Conservation (phyloP, 148 eudicot genomes). For the Nyssa sinensis region DNA sequence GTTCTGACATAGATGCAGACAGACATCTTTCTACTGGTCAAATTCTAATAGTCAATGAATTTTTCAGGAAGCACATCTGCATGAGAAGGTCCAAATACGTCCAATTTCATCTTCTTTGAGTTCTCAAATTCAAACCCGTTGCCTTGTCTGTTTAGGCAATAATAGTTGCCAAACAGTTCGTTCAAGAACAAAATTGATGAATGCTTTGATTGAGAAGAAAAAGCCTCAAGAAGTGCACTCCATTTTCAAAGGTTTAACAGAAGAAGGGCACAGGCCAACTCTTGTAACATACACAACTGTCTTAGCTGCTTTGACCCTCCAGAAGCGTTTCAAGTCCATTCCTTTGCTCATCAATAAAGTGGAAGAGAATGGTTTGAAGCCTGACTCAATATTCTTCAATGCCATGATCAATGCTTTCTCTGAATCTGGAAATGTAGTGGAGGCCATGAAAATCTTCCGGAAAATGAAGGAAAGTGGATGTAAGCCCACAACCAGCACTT, state of each 20-base stretch:
- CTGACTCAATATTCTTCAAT: conserved; percentile 87
- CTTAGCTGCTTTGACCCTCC: conserved; percentile 72
- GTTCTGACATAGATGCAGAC: not conserved
- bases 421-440: conserved; percentile 69
- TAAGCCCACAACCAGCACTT: conserved; percentile 83
- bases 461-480: conserved; percentile 82
- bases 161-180: conserved; percentile 65
- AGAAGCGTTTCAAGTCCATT: conserved; percentile 61
- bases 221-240: conserved; percentile 64
- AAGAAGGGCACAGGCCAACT: conserved; percentile 84
- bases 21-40: not conserved
- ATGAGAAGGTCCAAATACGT: conserved; percentile 30
- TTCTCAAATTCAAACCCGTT: conserved; percentile 31
- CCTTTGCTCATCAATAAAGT: conserved; percentile 65
- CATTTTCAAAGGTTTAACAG: conserved; percentile 56
- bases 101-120: conserved; percentile 35
- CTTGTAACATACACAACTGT: conserved; percentile 83
- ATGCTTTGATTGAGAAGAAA: conserved; percentile 52
- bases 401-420: conserved; percentile 89
- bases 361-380: conserved; percentile 65
- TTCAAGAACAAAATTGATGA: conserved; percentile 86
- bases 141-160: conserved; percentile 54
- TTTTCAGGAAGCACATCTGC: conserved; percentile 35
- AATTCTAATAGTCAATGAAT: not conserved
- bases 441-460: conserved; percentile 62